Evolutionary conservation across 169 alveolate genomes (phyloP).

Genomic region (Plasmodium cynomolgi): DNA sequence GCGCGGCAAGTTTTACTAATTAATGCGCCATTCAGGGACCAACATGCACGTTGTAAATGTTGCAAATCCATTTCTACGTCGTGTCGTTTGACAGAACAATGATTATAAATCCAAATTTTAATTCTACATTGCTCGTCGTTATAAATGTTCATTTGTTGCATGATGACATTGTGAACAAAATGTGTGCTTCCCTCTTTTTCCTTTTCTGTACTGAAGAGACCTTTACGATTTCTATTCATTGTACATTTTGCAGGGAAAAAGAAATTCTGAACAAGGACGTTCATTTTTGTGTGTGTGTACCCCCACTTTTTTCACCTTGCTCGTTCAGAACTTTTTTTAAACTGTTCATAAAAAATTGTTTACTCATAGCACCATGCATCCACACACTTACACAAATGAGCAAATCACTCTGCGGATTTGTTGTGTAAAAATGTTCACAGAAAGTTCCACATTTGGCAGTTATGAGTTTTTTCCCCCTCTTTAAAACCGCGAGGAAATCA

Average conservation of each 20-base stretch:
- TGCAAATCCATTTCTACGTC: slow-evolving; percentile 9
- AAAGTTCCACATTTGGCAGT: not conserved
- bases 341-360: not conserved
- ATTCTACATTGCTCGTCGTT: slow-evolving; percentile 57
- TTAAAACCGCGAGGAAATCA: not conserved
- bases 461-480: not conserved
- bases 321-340: not conserved
- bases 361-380: not conserved
- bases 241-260: not conserved
- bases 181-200: not conserved
- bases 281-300: not conserved
- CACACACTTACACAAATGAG: not conserved
- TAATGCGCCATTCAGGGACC: slow-evolving; percentile 1
- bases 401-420: not conserved
- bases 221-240: slow-evolving; percentile 10
- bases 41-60: slow-evolving; percentile 8
- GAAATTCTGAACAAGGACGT: not conserved
- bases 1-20: slow-evolving; percentile 9
- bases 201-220: not conserved
- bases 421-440: not conserved
- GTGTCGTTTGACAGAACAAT: not conserved
- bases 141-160: not conserved
- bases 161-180: not conserved
- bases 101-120: slow-evolving; percentile 1
- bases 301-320: not conserved